These are phyloP conservation scores for Phaffia australis DNA, from an alignment of 768 basidiomycete genomes.

Conservation along the genomic window DNA sequence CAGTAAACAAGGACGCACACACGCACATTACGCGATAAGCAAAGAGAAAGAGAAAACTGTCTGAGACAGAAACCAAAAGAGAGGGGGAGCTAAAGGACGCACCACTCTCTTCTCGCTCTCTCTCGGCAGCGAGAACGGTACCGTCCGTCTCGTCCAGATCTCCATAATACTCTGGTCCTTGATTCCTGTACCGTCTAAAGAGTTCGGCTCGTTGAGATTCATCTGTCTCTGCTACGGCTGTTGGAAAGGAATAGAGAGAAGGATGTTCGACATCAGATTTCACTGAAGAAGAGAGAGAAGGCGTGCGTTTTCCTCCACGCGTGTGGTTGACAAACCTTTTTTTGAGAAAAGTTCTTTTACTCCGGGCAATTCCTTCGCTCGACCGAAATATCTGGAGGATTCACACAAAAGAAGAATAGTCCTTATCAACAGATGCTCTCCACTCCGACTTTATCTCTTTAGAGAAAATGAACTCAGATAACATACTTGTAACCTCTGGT, in stretches of 20 bases:
- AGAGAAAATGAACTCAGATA: background rate
- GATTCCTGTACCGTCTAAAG: constrained; percentile 80
- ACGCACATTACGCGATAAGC: too few species aligned
- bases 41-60: background rate
- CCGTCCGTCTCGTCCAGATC: constrained; percentile 71
- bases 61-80: background rate
- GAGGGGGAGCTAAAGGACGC: constrained; percentile 8
- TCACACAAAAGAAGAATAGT: background rate
- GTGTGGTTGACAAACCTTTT: constrained; percentile 47
- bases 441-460: background rate
- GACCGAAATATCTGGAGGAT: constrained; percentile 73
- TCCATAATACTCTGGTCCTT: constrained; percentile 80
- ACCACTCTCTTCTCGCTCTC: constrained; percentile 39
- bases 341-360: constrained; percentile 88
- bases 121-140: constrained; percentile 60
- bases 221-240: constrained; percentile 61
- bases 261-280: background rate
- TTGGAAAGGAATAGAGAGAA: background rate
- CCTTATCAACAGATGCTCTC: background rate
- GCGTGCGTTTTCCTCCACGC: background rate
- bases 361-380: constrained; percentile 89
- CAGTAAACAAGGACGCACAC: too few species aligned
- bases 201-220: constrained; percentile 63
- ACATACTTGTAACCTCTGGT: constrained; percentile 93
- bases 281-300: background rate